Conservation (phyloP, 2,329 filamentous ascomycete species). For the Colletotrichum chlorophyti region DNA sequence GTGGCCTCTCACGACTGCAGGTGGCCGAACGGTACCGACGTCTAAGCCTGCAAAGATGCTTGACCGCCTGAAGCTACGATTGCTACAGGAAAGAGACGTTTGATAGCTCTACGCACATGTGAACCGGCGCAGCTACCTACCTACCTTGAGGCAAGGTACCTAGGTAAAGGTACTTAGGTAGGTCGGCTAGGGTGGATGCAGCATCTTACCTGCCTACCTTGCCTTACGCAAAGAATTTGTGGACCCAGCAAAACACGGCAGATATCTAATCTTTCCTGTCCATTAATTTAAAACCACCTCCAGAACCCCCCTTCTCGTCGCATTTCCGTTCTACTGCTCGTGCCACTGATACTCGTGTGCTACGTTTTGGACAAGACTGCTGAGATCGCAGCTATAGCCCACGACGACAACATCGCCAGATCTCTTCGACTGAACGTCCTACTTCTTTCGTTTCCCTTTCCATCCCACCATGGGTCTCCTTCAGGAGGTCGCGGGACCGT, state of each 20-base stretch:
- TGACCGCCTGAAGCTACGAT: slow-evolving; percentile 25
- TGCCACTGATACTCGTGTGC: slow-evolving; percentile 5
- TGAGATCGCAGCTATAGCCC: not conserved
- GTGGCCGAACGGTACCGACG: slow-evolving; percentile 13
- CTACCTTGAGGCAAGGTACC: not conserved
- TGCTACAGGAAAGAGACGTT: too few relatives aligned
- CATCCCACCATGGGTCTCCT: slow-evolving; percentile 58
- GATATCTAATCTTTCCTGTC: slow-evolving; percentile 29
- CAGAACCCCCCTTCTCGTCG: slow-evolving; percentile 12
- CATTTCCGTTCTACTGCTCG: slow-evolving; percentile 2
- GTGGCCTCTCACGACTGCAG: not conserved
- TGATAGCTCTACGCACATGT: too few relatives aligned
- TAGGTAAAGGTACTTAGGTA: too few relatives aligned
- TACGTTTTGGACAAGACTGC: slow-evolving; percentile 2
- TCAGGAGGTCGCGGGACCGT: slow-evolving; percentile 57
- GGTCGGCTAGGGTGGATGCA: not conserved
- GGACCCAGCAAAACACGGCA: slow-evolving; percentile 26
- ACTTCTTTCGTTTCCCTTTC: not conserved
- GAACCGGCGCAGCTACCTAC: too few relatives aligned
- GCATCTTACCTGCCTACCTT: too few relatives aligned
- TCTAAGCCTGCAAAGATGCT: slow-evolving; percentile 9
- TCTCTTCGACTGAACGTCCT: slow-evolving; percentile 10
- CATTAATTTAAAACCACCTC: slow-evolving; percentile 28
- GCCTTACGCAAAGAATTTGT: slow-evolving; percentile 18
- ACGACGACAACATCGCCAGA: slow-evolving; percentile 2